Evolutionary conservation across 2,329 filamentous ascomycete genomes (phyloP).

Genomic region (Rhinocladiella mackenziei): DNA sequence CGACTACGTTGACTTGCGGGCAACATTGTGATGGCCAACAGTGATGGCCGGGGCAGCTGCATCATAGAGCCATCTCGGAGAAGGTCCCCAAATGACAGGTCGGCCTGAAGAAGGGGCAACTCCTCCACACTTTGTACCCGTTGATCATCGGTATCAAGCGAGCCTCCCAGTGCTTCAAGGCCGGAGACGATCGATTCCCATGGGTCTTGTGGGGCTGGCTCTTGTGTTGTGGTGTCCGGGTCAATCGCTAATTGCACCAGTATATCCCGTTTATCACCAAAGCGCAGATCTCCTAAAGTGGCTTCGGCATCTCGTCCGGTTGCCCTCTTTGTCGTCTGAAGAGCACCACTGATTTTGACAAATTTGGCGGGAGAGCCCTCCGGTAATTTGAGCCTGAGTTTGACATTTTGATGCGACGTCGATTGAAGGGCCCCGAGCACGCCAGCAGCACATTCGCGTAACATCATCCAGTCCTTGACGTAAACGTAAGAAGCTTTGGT

Average conservation of each 20-base stretch:
- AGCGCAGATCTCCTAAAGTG: slow-evolving; percentile 82
- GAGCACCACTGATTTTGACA: slow-evolving; percentile 93
- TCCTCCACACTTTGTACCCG: slow-evolving; percentile 85
- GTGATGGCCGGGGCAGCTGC: slow-evolving; percentile 81
- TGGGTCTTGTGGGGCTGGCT: slow-evolving; percentile 83
- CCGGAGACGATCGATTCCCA: slow-evolving; percentile 98
- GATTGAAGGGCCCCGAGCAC: slow-evolving; percentile 89
- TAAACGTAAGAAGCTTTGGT: slow-evolving; percentile 98
- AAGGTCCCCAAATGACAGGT: slow-evolving; percentile 89
- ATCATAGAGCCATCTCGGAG: slow-evolving; percentile 80
- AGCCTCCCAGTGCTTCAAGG: slow-evolving; percentile 84
- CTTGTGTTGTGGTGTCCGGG: slow-evolving; percentile 76
- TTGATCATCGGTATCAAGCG: slow-evolving; percentile 79
- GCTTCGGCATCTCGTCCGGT: slow-evolving; percentile 93
- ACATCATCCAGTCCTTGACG: slow-evolving; percentile 99
- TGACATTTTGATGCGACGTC: slow-evolving; percentile 96
- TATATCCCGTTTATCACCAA: slow-evolving; percentile 92
- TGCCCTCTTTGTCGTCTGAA: slow-evolving; percentile 94
- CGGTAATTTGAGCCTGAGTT: slow-evolving; percentile 86
- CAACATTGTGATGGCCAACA: slow-evolving; percentile 90
- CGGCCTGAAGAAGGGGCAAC: slow-evolving; percentile 89
- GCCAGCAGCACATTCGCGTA: slow-evolving; percentile 90
- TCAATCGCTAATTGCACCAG: slow-evolving; percentile 90
- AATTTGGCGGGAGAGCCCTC: slow-evolving; percentile 98
- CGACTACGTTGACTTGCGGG: slow-evolving; percentile 66